A percentile compares a stretch with the other conserved stretches of the same genome.
Conservation (phyloP, 306 rosid species). For the Castanea crenata region DNA sequence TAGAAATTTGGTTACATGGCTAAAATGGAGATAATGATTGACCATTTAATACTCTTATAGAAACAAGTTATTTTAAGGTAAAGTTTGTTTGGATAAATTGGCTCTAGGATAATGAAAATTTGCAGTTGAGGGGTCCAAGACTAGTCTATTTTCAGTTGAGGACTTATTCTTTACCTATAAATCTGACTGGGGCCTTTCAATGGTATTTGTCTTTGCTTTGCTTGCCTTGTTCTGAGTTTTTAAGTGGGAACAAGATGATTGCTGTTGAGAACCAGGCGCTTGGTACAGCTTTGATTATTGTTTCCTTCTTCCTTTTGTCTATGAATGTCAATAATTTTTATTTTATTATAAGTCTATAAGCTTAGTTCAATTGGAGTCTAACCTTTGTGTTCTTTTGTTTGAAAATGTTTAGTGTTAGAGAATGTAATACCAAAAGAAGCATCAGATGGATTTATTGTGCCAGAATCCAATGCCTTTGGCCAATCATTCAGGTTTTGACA, state of each 20-base stretch:
- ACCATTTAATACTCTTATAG: too few species aligned
- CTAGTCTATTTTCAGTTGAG: too few species aligned
- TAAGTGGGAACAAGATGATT: not conserved
- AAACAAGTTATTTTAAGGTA: too few species aligned
- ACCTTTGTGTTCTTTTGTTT: not conserved
- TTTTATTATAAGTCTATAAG: not conserved
- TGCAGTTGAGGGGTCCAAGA: too few species aligned
- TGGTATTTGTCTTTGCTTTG: not conserved
- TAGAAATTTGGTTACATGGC: too few species aligned
- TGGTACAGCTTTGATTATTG: not conserved
- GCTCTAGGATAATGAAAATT: too few species aligned
- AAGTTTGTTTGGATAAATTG: too few species aligned
- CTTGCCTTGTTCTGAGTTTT: not conserved
- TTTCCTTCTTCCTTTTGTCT: not conserved
- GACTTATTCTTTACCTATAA: too few species aligned
- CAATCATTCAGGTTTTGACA: not conserved
- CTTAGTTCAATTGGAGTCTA: not conserved
- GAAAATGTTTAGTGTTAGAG: not conserved
- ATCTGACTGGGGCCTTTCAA: not conserved
- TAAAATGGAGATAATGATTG: too few species aligned
- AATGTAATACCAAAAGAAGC: not conserved
- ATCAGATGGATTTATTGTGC: not conserved
- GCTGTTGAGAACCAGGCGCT: not conserved
- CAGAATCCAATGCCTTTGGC: constrained; percentile 4
- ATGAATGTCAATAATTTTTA: too few species aligned